These are phyloP conservation scores for Trichoderma brevicompactum DNA, from an alignment of 2,329 filamentous ascomycete species.

Conservation along the genomic window DNA sequence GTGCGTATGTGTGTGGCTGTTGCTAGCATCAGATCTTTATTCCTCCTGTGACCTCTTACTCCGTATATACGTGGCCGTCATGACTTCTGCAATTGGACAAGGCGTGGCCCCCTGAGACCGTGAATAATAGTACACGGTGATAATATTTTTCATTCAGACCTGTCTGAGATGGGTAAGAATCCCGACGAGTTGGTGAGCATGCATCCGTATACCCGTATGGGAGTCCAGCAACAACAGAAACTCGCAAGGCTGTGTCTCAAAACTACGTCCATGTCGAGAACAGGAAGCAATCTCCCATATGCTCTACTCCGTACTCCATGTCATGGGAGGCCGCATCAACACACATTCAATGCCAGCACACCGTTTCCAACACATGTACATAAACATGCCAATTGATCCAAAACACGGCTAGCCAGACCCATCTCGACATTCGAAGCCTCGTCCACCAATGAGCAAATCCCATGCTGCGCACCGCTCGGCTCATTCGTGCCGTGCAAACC, in stretches of 20 bases:
- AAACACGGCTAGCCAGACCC: constrained; percentile 7
- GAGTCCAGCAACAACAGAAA: too few species aligned
- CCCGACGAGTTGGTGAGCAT: neutral
- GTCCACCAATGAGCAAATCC: constrained; percentile 18
- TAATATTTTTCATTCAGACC: too few species aligned
- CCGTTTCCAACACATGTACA: too few species aligned
- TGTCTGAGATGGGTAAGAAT: neutral
- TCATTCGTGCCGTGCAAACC: constrained; percentile 26
- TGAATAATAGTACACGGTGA: neutral
- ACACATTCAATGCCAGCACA: constrained; percentile 11
- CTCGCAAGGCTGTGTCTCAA: too few species aligned
- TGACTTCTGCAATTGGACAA: constrained; percentile 4
- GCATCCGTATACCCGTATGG: too few species aligned
- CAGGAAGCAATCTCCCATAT: too few species aligned
- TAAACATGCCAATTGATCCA: neutral
- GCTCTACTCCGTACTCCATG: too few species aligned
- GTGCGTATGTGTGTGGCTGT: too few species aligned
- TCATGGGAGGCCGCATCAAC: constrained; percentile 3
- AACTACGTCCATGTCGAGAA: too few species aligned
- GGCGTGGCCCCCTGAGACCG: neutral
- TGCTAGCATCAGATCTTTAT: neutral
- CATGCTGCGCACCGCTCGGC: constrained; percentile 24
- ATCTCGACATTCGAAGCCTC: neutral
- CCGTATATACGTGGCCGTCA: neutral
- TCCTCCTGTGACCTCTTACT: constrained; percentile 6